These are phyloP conservation scores for Hylodesmum podocarpum DNA, from an alignment of 306 rosid species.

Conservation along the genomic window DNA sequence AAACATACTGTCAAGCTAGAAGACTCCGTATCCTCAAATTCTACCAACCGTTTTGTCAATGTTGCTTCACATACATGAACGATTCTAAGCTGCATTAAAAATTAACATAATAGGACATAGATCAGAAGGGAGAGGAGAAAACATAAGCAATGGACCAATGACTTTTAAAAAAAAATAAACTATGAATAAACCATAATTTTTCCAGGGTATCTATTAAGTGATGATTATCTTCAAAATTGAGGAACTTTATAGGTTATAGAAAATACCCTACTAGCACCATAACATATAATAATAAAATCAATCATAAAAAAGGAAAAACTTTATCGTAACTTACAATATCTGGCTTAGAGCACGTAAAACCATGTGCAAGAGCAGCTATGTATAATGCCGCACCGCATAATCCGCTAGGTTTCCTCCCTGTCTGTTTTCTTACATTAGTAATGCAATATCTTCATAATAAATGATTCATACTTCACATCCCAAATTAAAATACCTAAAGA, in stretches of 20 bases:
- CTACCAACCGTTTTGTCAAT: conserved; percentile 79
- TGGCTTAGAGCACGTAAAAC: conserved; percentile 57
- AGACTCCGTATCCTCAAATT: conserved; percentile 88
- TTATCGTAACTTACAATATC: conserved; percentile 66
- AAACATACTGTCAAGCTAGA: conserved; percentile 82
- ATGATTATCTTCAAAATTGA: not conserved
- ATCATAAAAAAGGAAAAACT: conserved; percentile 2
- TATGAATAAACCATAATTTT: not conserved
- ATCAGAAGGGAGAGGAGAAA: not conserved
- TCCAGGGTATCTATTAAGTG: not conserved
- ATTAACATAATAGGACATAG: not conserved
- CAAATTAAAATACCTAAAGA: not conserved
- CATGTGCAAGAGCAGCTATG: conserved; percentile 75
- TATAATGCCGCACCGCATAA: conserved; percentile 89
- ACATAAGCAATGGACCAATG: not conserved
- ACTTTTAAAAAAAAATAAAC: not conserved
- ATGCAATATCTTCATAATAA: not conserved
- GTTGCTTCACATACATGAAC: conserved; percentile 93
- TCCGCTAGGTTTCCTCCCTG: conserved; percentile 95
- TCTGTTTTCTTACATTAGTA: conserved; percentile 46
- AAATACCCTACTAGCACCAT: not conserved
- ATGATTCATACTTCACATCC: not conserved
- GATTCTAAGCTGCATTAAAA: conserved; percentile 57
- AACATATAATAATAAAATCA: not conserved
- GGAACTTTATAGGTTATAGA: not conserved